A percentile compares a stretch with the other conserved stretches of the same genome.
Evolutionary conservation across 2,329 filamentous ascomycete species (phyloP).

Genomic region (Aspergillus intermedius): DNA sequence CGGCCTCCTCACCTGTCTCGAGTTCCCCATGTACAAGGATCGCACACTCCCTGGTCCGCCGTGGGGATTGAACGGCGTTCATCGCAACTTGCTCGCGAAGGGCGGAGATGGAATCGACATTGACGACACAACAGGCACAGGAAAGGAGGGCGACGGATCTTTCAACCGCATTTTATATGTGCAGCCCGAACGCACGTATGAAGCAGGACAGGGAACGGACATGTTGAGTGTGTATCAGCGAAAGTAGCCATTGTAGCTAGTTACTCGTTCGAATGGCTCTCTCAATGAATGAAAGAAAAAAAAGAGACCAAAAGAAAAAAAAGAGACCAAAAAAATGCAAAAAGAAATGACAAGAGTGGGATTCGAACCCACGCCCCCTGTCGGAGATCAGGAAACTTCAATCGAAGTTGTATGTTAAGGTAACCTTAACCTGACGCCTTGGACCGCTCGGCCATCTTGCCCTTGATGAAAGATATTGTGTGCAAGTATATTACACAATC

Average conservation of each 20-base stretch:
- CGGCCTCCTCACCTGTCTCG: constrained; percentile 51
- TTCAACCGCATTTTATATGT: constrained; percentile 26
- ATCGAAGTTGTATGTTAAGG: constrained; percentile 1
- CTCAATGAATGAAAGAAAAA: neutral
- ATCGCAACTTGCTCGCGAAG: constrained; percentile 27
- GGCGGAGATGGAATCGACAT: constrained; percentile 20
- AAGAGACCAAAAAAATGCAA: neutral
- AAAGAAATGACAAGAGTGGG: constrained; percentile 4
- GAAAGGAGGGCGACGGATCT: constrained; percentile 1
- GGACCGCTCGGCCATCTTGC: constrained; percentile 2
- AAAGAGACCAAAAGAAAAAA: neutral
- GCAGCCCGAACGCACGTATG: constrained; percentile 24
- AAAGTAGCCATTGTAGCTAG: neutral
- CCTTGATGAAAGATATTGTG: neutral
- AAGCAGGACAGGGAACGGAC: constrained; percentile 3
- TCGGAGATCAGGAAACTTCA: constrained; percentile 3
- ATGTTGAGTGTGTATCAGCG: constrained; percentile 5
- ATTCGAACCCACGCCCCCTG: constrained; percentile 5
- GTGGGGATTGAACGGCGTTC: constrained; percentile 32
- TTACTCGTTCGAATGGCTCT: neutral
- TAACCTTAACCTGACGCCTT: constrained; percentile 4
- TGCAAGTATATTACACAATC: neutral
- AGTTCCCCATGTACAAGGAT: constrained; percentile 38
- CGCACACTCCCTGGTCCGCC: constrained; percentile 31
- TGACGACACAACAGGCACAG: neutral